Percentiles rank a stretch among this genome's conserved stretches.
Evolutionary conservation across 257 asterid species (phyloP).

Genomic region (Fraxinus pennsylvanica): DNA sequence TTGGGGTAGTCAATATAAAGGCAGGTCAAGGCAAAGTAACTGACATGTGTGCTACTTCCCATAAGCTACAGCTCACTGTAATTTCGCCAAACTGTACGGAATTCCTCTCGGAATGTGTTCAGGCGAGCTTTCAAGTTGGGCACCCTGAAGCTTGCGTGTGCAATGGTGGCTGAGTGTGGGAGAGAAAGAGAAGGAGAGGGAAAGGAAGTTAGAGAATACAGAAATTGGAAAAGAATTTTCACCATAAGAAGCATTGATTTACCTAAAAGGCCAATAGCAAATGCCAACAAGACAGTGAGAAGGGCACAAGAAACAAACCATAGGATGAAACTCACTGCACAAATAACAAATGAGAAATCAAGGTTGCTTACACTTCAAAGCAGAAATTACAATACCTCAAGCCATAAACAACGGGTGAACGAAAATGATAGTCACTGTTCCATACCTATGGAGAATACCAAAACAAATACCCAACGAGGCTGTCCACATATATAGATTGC

Average conservation of each 20-base stretch:
- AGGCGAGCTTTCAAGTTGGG: slow-evolving; percentile 92
- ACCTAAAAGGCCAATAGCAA: slow-evolving; percentile 75
- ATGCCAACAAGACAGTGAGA: slow-evolving; percentile 59
- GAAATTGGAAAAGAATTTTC: slow-evolving; percentile 14
- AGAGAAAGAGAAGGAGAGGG: slow-evolving; percentile 16
- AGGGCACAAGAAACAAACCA: slow-evolving; percentile 86
- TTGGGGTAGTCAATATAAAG: neutral
- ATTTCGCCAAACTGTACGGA: slow-evolving; percentile 95
- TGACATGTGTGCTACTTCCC: slow-evolving; percentile 25
- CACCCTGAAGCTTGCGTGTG: slow-evolving; percentile 88
- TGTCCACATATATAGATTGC: slow-evolving; percentile 81
- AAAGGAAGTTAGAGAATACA: slow-evolving; percentile 15
- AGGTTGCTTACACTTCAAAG: neutral
- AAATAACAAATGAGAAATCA: slow-evolving; percentile 12
- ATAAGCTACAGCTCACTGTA: slow-evolving; percentile 75
- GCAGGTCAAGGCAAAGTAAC: slow-evolving; percentile 29
- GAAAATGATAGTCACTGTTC: slow-evolving; percentile 12
- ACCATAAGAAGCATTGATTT: slow-evolving; percentile 26
- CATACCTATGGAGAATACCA: slow-evolving; percentile 59
- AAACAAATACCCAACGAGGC: slow-evolving; percentile 90
- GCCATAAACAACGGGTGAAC: neutral
- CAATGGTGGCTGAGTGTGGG: slow-evolving; percentile 57
- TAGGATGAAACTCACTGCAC: slow-evolving; percentile 71
- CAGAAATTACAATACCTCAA: slow-evolving; percentile 8
- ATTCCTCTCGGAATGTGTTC: slow-evolving; percentile 93